Evolutionary conservation across 768 basidiomycete species (phyloP).

Genomic region (Russula sp.): DNA sequence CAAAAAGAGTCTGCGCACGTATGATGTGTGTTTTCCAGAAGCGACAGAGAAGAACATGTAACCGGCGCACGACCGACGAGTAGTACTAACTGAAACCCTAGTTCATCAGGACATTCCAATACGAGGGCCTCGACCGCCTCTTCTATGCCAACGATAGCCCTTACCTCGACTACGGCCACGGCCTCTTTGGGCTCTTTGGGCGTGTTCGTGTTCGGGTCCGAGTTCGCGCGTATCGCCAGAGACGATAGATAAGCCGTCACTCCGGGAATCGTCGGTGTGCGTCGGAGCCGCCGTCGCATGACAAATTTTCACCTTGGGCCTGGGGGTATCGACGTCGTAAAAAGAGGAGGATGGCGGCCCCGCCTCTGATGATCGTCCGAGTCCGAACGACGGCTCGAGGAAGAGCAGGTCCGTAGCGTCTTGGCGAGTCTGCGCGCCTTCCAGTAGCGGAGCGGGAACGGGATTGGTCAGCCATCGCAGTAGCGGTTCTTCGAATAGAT

Average conservation of each 20-base stretch:
- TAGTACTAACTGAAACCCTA: neutral
- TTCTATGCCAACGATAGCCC: neutral
- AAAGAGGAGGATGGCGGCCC: neutral
- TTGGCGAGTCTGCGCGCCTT: constrained; percentile 11
- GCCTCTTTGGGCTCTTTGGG: neutral
- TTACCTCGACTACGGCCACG: neutral
- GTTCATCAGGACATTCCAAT: neutral
- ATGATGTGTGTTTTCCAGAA: neutral
- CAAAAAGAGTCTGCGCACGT: no score
- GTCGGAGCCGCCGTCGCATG: neutral
- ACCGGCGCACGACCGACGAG: no score
- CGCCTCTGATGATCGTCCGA: neutral
- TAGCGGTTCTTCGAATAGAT: constrained; percentile 1
- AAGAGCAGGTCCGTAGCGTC: constrained; percentile 10
- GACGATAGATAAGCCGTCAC: neutral
- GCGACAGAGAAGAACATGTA: neutral
- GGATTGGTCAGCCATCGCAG: neutral
- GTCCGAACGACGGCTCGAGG: neutral
- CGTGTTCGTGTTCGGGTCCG: no score
- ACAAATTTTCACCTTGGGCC: constrained; percentile 9
- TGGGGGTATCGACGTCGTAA: neutral
- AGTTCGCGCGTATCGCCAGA: neutral
- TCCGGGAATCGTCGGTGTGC: neutral
- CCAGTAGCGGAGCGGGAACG: neutral
- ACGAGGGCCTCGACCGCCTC: neutral